Evolutionary conservation across 306 rosid species (phyloP).

Genomic region (Ormosia semicastrata): DNA sequence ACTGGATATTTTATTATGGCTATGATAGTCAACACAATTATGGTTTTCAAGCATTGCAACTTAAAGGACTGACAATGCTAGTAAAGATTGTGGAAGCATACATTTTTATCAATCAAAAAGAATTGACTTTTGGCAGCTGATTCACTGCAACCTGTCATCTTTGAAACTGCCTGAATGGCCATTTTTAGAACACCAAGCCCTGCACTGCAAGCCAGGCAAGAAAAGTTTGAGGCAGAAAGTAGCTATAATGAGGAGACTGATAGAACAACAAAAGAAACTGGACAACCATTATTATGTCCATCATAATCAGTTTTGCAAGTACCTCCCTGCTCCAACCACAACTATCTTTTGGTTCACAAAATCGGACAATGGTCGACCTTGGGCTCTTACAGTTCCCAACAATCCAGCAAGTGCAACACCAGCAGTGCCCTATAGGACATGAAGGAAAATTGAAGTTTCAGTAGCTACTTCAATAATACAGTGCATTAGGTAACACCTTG

Average conservation of each 20-base stretch:
- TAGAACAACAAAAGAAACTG: slow-evolving; percentile 25
- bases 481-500: slow-evolving; percentile 5
- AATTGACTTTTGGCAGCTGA: slow-evolving; percentile 63
- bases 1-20: background rate
- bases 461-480: slow-evolving; percentile 5
- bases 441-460: slow-evolving; percentile 30
- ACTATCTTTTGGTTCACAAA: slow-evolving; percentile 90
- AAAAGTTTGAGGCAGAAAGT: slow-evolving; percentile 26
- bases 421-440: slow-evolving; percentile 82
- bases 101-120: slow-evolving; percentile 86
- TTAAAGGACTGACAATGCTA: slow-evolving; percentile 9
- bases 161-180: slow-evolving; percentile 82
- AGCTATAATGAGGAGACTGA: slow-evolving; percentile 20
- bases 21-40: slow-evolving; percentile 17
- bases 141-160: slow-evolving; percentile 68
- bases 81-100: slow-evolving; percentile 35
- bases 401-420: slow-evolving; percentile 99
- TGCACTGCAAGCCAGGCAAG: slow-evolving; percentile 62
- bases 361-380: slow-evolving; percentile 85
- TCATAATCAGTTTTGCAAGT: slow-evolving; percentile 26
- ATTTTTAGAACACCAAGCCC: slow-evolving; percentile 93
- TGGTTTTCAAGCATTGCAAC: background rate
- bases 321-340: slow-evolving; percentile 99
- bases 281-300: slow-evolving; percentile 21
- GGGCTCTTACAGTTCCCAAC: slow-evolving; percentile 91